Conservation (phyloP, 2,329 filamentous ascomycete genomes). For the Clarireedia sp. region DNA sequence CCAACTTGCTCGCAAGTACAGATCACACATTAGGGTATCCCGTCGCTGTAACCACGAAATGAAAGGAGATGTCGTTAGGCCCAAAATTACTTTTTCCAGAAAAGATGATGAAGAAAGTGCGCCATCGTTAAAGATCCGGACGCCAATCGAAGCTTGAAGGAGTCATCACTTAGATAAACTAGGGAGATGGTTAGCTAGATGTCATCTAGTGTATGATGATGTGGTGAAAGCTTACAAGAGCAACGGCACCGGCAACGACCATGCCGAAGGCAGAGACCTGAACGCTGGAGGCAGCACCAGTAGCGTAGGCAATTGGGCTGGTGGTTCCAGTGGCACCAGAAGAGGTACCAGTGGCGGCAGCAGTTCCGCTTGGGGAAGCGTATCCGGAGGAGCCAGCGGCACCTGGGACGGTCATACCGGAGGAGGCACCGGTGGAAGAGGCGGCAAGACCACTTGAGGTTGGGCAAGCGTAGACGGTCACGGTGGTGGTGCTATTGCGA, state of each 20-base stretch:
- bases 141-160: slow-evolving; percentile 18
- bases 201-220: not conserved
- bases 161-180: slow-evolving; percentile 26
- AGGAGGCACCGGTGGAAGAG: slow-evolving; percentile 7
- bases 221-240: slow-evolving; percentile 24
- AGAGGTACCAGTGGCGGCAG: slow-evolving; percentile 20
- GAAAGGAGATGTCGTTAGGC: slow-evolving; percentile 21
- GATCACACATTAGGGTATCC: slow-evolving; percentile 18
- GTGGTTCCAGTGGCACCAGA: slow-evolving; percentile 19
- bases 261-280: slow-evolving; percentile 26
- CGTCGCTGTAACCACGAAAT: slow-evolving; percentile 15
- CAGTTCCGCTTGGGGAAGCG: slow-evolving; percentile 2
- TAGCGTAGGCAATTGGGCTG: slow-evolving; percentile 25
- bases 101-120: slow-evolving; percentile 5
- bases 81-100: slow-evolving; percentile 15
- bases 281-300: slow-evolving; percentile 25
- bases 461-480: slow-evolving; percentile 25
- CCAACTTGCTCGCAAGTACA: slow-evolving; percentile 19
- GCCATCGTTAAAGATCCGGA: slow-evolving; percentile 17
- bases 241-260: slow-evolving; percentile 29
- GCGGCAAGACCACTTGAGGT: slow-evolving; percentile 11
- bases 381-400: slow-evolving; percentile 15
- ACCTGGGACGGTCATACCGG: slow-evolving; percentile 10
- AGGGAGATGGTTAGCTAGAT: slow-evolving; percentile 12
- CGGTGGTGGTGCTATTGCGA: slow-evolving; percentile 15